phyloP scores from a whole-genome alignment of 1,139 yeast genomes.

The Diutina neorugosa region DNA sequence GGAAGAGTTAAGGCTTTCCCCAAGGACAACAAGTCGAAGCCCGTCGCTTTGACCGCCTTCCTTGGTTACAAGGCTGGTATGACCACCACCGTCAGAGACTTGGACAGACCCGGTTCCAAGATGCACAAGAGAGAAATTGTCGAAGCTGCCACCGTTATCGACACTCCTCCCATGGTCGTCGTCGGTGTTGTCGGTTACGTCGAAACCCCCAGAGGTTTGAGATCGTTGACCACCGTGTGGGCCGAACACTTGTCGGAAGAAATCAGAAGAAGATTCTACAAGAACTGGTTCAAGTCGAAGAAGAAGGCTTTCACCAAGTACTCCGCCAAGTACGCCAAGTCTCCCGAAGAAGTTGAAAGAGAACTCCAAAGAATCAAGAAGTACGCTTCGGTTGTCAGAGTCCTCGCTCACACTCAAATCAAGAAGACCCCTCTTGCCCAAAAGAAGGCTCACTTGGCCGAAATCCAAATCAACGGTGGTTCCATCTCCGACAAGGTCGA shows the following conservation, averaged over 20 bases:
- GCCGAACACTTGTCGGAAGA: slow-evolving; percentile 99
- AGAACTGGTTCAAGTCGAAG: slow-evolving; percentile 99
- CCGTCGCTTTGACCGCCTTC: slow-evolving; percentile 98
- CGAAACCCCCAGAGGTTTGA: slow-evolving; percentile 99
- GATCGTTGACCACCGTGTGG: slow-evolving; percentile 99
- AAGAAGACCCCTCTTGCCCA: slow-evolving; percentile 98
- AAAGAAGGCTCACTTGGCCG: slow-evolving; percentile 99
- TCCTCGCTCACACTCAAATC: slow-evolving; percentile 98
- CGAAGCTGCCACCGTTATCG: slow-evolving; percentile 98
- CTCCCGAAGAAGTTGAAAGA: slow-evolving; percentile 80
- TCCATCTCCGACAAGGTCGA: slow-evolving; percentile 93
- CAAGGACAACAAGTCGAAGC: slow-evolving; percentile 95
- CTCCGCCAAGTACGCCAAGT: slow-evolving; percentile 95
- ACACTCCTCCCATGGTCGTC: slow-evolving; percentile 97
- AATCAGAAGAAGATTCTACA: slow-evolving; percentile 99
- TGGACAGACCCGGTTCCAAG: slow-evolving; percentile 99
- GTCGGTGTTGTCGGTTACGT: slow-evolving; percentile 99
- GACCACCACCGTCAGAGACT: slow-evolving; percentile 99
- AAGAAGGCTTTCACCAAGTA: slow-evolving; percentile 99
- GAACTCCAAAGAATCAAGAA: slow-evolving; percentile 98
- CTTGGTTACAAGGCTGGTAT: slow-evolving; percentile 99
- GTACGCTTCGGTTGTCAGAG: slow-evolving; percentile 98
- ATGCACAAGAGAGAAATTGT: slow-evolving; percentile 99
- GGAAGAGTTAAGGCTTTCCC: slow-evolving; percentile 99
- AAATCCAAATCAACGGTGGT: slow-evolving; percentile 99